phyloP scores from a whole-genome alignment of 306 rosid genomes.

The Glycine soja region DNA sequence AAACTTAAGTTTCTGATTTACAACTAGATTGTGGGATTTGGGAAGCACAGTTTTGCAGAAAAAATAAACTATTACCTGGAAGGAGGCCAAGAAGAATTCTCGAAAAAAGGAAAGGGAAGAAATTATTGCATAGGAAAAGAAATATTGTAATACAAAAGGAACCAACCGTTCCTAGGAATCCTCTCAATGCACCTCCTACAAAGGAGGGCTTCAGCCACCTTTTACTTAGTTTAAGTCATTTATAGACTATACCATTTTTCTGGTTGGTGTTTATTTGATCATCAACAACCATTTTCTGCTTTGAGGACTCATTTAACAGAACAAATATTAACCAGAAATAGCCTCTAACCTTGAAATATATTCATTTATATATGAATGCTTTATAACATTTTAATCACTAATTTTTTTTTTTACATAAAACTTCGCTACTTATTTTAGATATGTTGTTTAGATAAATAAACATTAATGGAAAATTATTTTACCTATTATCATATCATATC shows the following conservation, averaged over 20 bases:
- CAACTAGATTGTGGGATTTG: too few species aligned
- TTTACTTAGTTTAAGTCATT: slow-evolving; percentile 56
- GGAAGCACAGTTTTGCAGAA: too few species aligned
- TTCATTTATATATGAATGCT: too few species aligned
- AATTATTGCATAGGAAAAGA: slow-evolving; percentile 21
- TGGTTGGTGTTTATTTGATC: slow-evolving; percentile 43
- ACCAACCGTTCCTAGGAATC: slow-evolving; percentile 30
- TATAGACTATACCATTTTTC: slow-evolving; percentile 60
- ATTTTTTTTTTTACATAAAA: too few species aligned
- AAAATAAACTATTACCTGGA: slow-evolving; percentile 43
- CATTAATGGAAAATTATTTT: too few species aligned
- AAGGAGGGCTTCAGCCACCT: slow-evolving; percentile 57
- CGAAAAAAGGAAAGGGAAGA: slow-evolving; percentile 47
- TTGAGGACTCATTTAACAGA: not conserved
- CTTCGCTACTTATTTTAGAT: too few species aligned
- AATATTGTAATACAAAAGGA: slow-evolving; percentile 31
- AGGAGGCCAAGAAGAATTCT: slow-evolving; percentile 42
- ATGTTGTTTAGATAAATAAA: too few species aligned
- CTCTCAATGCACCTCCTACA: slow-evolving; percentile 60
- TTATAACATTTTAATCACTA: too few species aligned
- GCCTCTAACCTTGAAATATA: not conserved
- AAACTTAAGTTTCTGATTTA: too few species aligned
- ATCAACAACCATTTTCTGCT: slow-evolving; percentile 6
- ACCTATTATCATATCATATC: too few species aligned
- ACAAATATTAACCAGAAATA: slow-evolving; percentile 36